Evolutionary conservation across 768 basidiomycete genomes (phyloP).

Genomic region (Pleurotus ostreatus): DNA sequence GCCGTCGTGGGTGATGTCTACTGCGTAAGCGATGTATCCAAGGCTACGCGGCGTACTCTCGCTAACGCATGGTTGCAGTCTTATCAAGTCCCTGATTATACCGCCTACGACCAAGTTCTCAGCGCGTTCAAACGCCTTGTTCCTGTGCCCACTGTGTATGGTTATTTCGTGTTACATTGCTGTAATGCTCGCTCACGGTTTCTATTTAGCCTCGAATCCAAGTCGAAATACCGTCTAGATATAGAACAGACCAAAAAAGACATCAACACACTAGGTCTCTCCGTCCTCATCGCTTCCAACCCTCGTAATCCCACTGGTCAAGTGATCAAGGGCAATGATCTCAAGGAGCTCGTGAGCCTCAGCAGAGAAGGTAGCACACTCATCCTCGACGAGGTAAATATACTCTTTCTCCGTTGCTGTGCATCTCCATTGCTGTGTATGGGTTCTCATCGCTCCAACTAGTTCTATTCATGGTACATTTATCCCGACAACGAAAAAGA

Average conservation of each 20-base stretch:
- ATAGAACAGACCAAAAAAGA: slow-evolving; percentile 82
- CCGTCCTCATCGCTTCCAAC: slow-evolving; percentile 86
- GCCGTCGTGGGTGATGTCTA: slow-evolving; percentile 91
- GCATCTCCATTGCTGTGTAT: not conserved
- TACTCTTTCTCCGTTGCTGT: not conserved
- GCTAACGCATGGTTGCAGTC: slow-evolving; percentile 38
- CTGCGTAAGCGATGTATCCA: slow-evolving; percentile 41
- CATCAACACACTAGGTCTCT: slow-evolving; percentile 76
- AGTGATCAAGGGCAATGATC: slow-evolving; percentile 70
- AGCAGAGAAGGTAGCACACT: slow-evolving; percentile 78
- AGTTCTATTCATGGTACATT: slow-evolving; percentile 97
- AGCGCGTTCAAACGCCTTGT: slow-evolving; percentile 86
- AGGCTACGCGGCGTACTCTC: not conserved
- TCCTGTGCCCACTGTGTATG: slow-evolving; percentile 83
- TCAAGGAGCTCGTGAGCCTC: slow-evolving; percentile 73
- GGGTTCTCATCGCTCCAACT: slow-evolving; percentile 9
- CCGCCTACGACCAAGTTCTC: slow-evolving; percentile 81
- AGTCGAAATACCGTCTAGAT: slow-evolving; percentile 72
- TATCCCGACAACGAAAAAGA: slow-evolving; percentile 78
- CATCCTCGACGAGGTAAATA: slow-evolving; percentile 73
- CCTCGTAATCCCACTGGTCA: slow-evolving; percentile 99
- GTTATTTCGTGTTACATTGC: slow-evolving; percentile 35
- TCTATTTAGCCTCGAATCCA: slow-evolving; percentile 8
- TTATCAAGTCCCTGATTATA: slow-evolving; percentile 91
- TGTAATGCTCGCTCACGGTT: not conserved